Evolutionary conservation across 768 basidiomycete genomes (phyloP).

Genomic region (Termitomyces sp.): DNA sequence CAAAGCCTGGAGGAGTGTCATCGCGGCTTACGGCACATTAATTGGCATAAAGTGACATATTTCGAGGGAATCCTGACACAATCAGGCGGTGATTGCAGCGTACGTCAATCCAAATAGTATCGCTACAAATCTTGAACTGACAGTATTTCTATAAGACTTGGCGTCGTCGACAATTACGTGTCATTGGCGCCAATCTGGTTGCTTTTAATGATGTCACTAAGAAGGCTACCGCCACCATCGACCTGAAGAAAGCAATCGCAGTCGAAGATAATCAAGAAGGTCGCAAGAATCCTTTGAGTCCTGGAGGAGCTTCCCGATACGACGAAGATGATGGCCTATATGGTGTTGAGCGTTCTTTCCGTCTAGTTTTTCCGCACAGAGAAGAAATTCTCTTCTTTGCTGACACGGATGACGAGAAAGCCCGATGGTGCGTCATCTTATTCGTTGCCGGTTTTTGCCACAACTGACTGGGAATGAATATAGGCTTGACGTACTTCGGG

Average conservation of each 20-base stretch:
- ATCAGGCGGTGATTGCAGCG: constrained; percentile 87
- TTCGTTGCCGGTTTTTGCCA: not conserved
- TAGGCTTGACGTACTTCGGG: constrained; percentile 84
- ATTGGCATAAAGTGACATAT: constrained; percentile 94
- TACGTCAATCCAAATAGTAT: constrained; percentile 35
- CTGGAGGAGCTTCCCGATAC: constrained; percentile 31
- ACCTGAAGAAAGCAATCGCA: constrained; percentile 75
- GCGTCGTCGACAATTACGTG: constrained; percentile 78
- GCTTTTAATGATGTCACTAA: constrained; percentile 94
- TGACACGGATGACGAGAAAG: constrained; percentile 86
- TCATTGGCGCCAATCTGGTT: constrained; percentile 82
- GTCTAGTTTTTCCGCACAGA: constrained; percentile 71
- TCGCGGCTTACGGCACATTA: constrained; percentile 82
- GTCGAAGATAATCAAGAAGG: constrained; percentile 75
- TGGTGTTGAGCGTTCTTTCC: constrained; percentile 81
- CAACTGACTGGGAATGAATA: not conserved
- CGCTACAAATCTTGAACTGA: not conserved
- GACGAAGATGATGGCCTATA: constrained; percentile 64
- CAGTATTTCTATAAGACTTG: constrained; percentile 50
- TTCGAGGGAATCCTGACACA: constrained; percentile 93
- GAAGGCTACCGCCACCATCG: constrained; percentile 86
- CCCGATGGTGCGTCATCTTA: constrained; percentile 61
- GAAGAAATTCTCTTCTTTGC: constrained; percentile 89
- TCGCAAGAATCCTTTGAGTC: constrained; percentile 41
- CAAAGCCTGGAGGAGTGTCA: constrained; percentile 92